A percentile compares a stretch with the other conserved stretches of the same genome.
Conservation (phyloP, 805 yeast genomes). For the Tetrapisispora pingtungensis region DNA sequence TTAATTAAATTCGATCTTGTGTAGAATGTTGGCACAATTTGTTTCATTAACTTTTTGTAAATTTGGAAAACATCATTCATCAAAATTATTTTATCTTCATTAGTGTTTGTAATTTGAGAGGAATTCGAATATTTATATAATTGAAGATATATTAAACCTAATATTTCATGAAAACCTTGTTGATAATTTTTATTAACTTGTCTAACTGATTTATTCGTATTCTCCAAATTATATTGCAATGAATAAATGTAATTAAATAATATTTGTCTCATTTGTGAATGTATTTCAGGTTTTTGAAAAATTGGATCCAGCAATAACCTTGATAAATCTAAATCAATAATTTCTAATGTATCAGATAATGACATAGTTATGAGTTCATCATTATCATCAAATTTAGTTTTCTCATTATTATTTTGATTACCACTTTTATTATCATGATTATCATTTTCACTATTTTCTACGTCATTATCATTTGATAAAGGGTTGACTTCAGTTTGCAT, state of each 20-base stretch:
- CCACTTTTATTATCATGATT: not conserved
- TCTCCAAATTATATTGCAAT: slow-evolving; percentile 1
- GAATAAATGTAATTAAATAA: slow-evolving; percentile 14
- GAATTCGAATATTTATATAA: slow-evolving; percentile 8
- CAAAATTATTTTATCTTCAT: not conserved
- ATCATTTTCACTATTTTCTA: not conserved
- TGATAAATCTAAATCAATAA: slow-evolving; percentile 23
- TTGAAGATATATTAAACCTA: slow-evolving; percentile 23
- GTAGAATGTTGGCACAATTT: slow-evolving; percentile 19
- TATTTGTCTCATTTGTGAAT: slow-evolving; percentile 19
- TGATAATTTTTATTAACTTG: slow-evolving; percentile 11
- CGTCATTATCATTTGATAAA: slow-evolving; percentile 1
- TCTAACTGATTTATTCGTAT: not conserved
- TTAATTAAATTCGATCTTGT: slow-evolving; percentile 16
- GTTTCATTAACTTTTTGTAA: slow-evolving; percentile 22
- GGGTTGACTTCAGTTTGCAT: slow-evolving; percentile 9
- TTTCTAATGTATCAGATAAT: slow-evolving; percentile 19
- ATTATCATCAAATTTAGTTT: slow-evolving; percentile 2
- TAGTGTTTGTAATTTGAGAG: not conserved
- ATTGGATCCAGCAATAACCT: slow-evolving; percentile 21
- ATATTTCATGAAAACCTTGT: slow-evolving; percentile 28
- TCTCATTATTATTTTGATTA: not conserved
- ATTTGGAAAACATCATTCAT: slow-evolving; percentile 15
- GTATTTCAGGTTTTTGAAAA: slow-evolving; percentile 11
- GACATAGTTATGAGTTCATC: slow-evolving; percentile 7